phyloP scores from a whole-genome alignment of 129 eudicot species.

The Silybum marianum region DNA sequence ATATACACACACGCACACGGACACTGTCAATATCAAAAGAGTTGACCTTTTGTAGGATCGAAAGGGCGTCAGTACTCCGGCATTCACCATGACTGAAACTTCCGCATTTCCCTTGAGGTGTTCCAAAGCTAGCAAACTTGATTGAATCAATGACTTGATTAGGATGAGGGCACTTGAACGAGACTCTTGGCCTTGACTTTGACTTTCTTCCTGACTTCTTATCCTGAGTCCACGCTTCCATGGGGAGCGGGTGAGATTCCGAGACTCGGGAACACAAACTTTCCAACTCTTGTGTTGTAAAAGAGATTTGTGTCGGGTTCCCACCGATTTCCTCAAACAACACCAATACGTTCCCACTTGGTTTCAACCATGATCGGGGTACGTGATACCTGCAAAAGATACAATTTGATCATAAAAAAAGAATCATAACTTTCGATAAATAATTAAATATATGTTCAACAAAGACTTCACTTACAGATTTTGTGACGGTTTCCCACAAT shows the following conservation, averaged over 20 bases:
- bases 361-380: constrained; percentile 87
- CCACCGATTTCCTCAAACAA: constrained; percentile 90
- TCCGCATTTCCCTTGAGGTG: constrained; percentile 83
- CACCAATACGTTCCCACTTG: constrained; percentile 63
- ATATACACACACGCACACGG: not conserved
- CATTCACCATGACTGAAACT: constrained; percentile 81
- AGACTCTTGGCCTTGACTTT: constrained; percentile 46
- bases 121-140: constrained; percentile 90
- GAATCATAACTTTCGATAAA: not conserved
- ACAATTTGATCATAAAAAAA: not conserved
- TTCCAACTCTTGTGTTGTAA: constrained; percentile 50
- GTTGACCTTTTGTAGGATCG: constrained; percentile 60
- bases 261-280: constrained; percentile 81
- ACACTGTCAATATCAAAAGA: constrained; percentile 15
- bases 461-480: constrained; percentile 54
- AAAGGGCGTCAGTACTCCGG: constrained; percentile 62
- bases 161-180: constrained; percentile 63
- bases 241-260: constrained; percentile 67
- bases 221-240: constrained; percentile 66
- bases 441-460: not conserved
- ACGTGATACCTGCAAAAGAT: constrained; percentile 71
- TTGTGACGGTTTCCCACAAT: constrained; percentile 92
- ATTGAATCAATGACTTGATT: constrained; percentile 75
- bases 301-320: constrained; percentile 72
- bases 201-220: constrained; percentile 35